Evolutionary conservation across 2,329 filamentous ascomycete genomes (phyloP).

Genomic region (Ophiostoma angusticollis): DNA sequence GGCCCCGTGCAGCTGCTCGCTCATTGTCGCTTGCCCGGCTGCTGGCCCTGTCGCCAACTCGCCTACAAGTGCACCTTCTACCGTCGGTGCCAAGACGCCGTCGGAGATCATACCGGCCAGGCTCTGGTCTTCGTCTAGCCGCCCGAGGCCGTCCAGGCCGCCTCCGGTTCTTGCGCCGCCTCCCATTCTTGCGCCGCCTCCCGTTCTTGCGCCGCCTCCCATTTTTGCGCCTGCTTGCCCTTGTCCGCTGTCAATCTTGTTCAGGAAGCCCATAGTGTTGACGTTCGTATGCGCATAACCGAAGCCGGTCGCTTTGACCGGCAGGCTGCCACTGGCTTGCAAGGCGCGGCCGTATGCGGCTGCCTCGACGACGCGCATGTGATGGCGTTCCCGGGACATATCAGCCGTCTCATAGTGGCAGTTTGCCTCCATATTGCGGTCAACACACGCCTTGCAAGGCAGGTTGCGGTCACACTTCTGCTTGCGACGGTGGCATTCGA

Average conservation of each 20-base stretch:
- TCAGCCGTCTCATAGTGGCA: slow-evolving; percentile 45
- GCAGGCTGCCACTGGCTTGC: slow-evolving; percentile 22
- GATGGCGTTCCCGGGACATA: slow-evolving; percentile 25
- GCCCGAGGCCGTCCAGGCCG: slow-evolving; percentile 18
- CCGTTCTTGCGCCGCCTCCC: no score
- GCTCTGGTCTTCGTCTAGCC: not conserved
- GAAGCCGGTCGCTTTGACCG: slow-evolving; percentile 33
- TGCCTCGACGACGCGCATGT: slow-evolving; percentile 15
- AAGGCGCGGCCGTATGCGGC: slow-evolving; percentile 11
- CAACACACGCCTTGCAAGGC: slow-evolving; percentile 47
- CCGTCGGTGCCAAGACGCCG: not conserved
- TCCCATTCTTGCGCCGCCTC: no score
- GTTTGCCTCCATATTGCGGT: slow-evolving; percentile 40
- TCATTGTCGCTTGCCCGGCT: slow-evolving; percentile 1
- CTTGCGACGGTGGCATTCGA: slow-evolving; percentile 51
- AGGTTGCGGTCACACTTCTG: slow-evolving; percentile 50
- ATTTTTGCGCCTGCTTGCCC: no score
- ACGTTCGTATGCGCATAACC: slow-evolving; percentile 39
- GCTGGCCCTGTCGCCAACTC: slow-evolving; percentile 3
- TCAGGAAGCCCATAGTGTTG: slow-evolving; percentile 43
- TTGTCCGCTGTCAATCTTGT: slow-evolving; percentile 37
- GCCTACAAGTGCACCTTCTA: slow-evolving; percentile 4
- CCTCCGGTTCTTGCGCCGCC: no score
- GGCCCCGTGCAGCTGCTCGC: slow-evolving; percentile 1
- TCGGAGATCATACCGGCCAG: slow-evolving; percentile 7